Conservation (phyloP, 1,284 basidiomycete genomes). For the Cutaneotrichosporon cutaneum region DNA sequence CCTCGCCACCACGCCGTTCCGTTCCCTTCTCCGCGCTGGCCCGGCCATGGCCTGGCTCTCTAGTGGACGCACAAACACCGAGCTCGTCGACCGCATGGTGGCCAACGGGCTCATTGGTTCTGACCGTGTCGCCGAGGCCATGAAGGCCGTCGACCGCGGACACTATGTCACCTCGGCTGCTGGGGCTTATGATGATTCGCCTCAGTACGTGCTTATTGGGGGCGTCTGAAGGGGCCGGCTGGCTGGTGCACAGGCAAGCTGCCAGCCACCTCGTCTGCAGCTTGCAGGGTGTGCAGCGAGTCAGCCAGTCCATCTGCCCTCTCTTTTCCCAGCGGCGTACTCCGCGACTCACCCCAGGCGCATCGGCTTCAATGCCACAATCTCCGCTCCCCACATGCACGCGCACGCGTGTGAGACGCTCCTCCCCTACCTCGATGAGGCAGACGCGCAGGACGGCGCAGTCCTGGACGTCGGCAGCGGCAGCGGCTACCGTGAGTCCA, state of each 20-base stretch:
- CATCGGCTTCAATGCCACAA: constrained; percentile 52
- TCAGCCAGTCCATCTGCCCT: too few relatives aligned
- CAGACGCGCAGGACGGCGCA: constrained; percentile 23
- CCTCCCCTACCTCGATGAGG: constrained; percentile 31
- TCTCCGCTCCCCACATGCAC: constrained; percentile 54
- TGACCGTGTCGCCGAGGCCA: constrained; percentile 44
- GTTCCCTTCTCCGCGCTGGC: not conserved
- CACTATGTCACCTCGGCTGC: constrained; percentile 37
- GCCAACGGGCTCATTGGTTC: constrained; percentile 40
- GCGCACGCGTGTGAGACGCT: constrained; percentile 49
- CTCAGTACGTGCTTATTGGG: constrained; percentile 40
- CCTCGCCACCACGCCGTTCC: not conserved
- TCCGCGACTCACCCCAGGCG: constrained; percentile 28
- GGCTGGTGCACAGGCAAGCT: too few relatives aligned
- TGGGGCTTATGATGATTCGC: constrained; percentile 49
- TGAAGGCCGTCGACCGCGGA: constrained; percentile 47
- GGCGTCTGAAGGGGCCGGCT: too few relatives aligned
- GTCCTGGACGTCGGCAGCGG: constrained; percentile 53
- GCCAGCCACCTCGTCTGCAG: not conserved
- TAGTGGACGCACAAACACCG: constrained; percentile 42
- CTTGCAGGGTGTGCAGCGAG: too few relatives aligned
- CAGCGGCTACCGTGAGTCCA: constrained; percentile 66
- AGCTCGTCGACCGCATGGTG: constrained; percentile 47
- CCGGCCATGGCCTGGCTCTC: constrained; percentile 45
- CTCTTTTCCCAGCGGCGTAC: too few relatives aligned